These are phyloP conservation scores for Serendipita sp. DNA, from an alignment of 768 basidiomycete genomes.

Conservation along the genomic window DNA sequence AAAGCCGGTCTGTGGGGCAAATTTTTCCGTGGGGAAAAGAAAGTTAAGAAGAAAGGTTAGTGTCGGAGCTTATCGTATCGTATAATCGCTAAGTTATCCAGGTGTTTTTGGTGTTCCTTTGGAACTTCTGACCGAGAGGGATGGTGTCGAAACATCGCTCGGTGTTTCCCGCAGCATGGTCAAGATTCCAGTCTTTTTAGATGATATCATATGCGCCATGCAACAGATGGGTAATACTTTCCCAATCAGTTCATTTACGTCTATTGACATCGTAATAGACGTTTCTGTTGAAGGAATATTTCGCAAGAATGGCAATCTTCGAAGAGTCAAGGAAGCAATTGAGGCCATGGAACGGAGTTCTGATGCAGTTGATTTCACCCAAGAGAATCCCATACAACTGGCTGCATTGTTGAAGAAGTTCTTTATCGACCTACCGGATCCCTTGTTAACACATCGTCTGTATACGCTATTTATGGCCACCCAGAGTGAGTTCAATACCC, in stretches of 20 bases:
- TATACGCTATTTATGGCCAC: constrained; percentile 79
- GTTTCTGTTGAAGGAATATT: constrained; percentile 99
- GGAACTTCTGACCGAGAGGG: constrained; percentile 81
- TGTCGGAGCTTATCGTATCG: constrained; percentile 1
- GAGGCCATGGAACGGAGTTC: constrained; percentile 93
- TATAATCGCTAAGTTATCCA: constrained; percentile 19
- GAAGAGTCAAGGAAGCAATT: constrained; percentile 75
- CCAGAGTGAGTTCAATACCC: constrained; percentile 44
- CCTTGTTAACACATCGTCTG: constrained; percentile 85
- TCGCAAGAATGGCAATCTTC: constrained; percentile 94
- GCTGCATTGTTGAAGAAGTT: constrained; percentile 96
- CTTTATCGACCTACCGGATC: constrained; percentile 89
- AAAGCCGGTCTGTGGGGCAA: constrained; percentile 96
- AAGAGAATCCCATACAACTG: constrained; percentile 92
- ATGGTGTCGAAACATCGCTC: constrained; percentile 84
- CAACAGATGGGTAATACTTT: constrained; percentile 83
- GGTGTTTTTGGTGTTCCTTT: constrained; percentile 90
- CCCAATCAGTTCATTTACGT: not conserved
- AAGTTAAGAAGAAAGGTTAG: constrained; percentile 60
- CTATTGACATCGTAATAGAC: constrained; percentile 33
- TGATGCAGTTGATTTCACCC: constrained; percentile 74
- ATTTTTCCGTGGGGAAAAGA: constrained; percentile 73
- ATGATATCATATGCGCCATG: constrained; percentile 97
- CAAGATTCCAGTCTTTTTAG: constrained; percentile 90
- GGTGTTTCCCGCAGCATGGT: constrained; percentile 75